A percentile compares a stretch with the other conserved stretches of the same genome.
phyloP scores from a whole-genome alignment of 495 filamentous ascomycete genomes.

The Aspergillus incahuasiensis region DNA sequence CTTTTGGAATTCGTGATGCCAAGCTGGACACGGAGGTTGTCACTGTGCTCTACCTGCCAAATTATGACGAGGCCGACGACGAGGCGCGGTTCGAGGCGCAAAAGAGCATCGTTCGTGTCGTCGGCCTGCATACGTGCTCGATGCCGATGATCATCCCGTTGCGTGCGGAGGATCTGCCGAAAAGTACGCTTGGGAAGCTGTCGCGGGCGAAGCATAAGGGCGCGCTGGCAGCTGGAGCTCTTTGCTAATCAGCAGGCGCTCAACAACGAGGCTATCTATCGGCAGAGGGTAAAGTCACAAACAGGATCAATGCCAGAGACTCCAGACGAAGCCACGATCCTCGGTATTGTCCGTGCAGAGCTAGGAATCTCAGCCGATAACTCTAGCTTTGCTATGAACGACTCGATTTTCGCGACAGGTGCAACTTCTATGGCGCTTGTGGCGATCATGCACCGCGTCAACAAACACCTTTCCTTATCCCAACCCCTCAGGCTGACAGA shows the following conservation, averaged over 20 bases:
- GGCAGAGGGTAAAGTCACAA: too few species aligned
- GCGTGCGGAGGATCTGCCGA: slow-evolving; percentile 4
- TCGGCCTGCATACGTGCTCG: slow-evolving; percentile 21
- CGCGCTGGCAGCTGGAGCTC: slow-evolving; percentile 3
- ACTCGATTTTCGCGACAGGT: slow-evolving; percentile 34
- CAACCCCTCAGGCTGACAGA: slow-evolving; percentile 5
- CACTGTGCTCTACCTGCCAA: too few species aligned
- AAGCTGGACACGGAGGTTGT: background rate
- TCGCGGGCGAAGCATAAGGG: slow-evolving; percentile 38
- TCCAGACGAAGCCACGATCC: background rate
- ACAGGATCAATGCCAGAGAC: background rate
- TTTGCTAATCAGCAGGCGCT: background rate
- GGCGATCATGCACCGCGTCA: slow-evolving; percentile 6
- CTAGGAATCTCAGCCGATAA: background rate
- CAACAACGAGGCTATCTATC: background rate
- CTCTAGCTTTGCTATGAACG: slow-evolving; percentile 21
- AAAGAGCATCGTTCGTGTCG: slow-evolving; percentile 10
- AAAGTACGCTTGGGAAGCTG: slow-evolving; percentile 42
- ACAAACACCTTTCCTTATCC: too few species aligned
- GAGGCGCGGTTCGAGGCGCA: slow-evolving; percentile 59
- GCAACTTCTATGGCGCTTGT: slow-evolving; percentile 40
- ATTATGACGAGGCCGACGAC: too few species aligned
- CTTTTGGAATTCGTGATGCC: background rate
- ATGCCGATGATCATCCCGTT: slow-evolving; percentile 19
- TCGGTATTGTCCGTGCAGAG: background rate